Percentiles rank a stretch among this genome's conserved stretches.
phyloP scores from a whole-genome alignment of 306 rosid genomes.

The Quercus berberidifolia region DNA sequence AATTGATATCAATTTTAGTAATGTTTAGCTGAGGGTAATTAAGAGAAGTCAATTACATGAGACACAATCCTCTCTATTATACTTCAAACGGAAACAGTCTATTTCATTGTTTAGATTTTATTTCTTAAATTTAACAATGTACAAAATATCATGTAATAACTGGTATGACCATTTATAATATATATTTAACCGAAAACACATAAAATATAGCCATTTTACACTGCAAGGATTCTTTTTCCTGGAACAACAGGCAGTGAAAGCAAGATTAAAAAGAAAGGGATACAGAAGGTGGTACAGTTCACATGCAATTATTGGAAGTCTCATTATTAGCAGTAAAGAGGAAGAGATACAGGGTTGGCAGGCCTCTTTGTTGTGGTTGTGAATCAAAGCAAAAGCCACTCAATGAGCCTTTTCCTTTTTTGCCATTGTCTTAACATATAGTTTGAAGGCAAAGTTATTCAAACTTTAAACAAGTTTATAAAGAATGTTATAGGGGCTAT shows the following conservation, averaged over 20 bases:
- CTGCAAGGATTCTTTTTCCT: no score
- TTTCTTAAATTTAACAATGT: no score
- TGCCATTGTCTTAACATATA: constrained; percentile 2
- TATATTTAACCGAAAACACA: no score
- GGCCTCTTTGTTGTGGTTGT: constrained; percentile 15
- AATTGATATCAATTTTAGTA: no score
- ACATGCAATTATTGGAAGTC: constrained; percentile 31
- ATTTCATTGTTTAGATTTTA: no score
- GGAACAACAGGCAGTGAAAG: not conserved
- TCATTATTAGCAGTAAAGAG: constrained; percentile 21
- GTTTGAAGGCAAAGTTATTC: not conserved
- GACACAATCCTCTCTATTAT: not conserved
- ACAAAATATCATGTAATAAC: no score
- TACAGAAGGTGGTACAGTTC: constrained; percentile 17
- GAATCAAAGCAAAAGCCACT: constrained; percentile 15
- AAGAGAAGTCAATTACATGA: not conserved
- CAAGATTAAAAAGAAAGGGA: not conserved
- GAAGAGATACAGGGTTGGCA: not conserved
- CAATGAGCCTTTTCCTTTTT: constrained; percentile 2
- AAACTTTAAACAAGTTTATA: constrained; percentile 10
- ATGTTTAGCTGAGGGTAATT: not conserved
- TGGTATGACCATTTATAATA: no score
- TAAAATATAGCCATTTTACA: no score
- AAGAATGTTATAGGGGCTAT: not conserved
- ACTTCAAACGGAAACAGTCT: no score